These are phyloP conservation scores for Salix viminalis DNA, from an alignment of 345 rosid species.

Conservation along the genomic window DNA sequence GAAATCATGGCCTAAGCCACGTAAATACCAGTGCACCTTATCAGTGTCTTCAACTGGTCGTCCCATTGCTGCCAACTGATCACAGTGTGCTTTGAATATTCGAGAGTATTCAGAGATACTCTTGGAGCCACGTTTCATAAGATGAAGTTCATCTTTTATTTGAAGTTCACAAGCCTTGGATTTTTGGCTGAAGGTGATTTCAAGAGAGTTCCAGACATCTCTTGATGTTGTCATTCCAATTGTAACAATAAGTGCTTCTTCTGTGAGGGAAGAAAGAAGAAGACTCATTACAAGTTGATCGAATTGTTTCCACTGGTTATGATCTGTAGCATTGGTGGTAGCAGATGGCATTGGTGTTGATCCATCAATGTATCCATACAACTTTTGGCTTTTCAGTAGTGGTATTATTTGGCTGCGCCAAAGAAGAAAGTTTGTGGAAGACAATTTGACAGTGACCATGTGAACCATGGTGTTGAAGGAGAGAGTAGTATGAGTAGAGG, in stretches of 20 bases:
- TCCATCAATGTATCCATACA: not conserved
- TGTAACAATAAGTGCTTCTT: not conserved
- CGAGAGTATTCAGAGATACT: not conserved
- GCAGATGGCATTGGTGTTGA: not conserved
- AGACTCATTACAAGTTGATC: not conserved
- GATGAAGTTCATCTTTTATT: not conserved
- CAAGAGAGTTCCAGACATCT: not conserved
- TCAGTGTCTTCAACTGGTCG: not conserved
- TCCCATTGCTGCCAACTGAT: not conserved
- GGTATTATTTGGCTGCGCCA: not conserved
- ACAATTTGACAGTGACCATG: not conserved
- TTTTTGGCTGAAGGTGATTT: not conserved
- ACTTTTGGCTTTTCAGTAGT: accelerated
- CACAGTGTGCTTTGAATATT: not conserved
- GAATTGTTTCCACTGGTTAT: not conserved
- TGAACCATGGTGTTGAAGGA: not conserved
- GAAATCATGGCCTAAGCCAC: not conserved
- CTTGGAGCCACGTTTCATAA: not conserved
- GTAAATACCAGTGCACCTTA: not conserved
- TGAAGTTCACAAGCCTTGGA: not conserved
- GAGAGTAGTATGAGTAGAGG: not conserved
- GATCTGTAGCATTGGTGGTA: not conserved
- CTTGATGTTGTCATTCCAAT: not conserved
- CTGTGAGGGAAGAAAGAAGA: not conserved
- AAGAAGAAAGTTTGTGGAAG: not conserved